Evolutionary conservation across 345 rosid genomes (phyloP), one percentile per base, ranked within the genome.

Genomic region (Arabis alpina): DNA sequence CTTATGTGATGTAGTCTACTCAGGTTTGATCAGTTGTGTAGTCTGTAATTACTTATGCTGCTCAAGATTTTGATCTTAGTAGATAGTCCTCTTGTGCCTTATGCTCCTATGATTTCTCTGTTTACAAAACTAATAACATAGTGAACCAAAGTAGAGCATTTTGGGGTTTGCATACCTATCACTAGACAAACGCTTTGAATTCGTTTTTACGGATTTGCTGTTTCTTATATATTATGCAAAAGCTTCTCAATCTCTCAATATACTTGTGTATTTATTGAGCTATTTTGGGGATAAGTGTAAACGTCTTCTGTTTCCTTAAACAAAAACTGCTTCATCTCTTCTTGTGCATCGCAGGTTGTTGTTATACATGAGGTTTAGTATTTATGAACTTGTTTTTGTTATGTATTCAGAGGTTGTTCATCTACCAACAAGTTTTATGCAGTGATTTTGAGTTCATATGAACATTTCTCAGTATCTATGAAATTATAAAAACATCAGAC

Each of bases 41-140:
- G 39, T 37, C 13, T 55, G 1, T 37, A 32, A 25, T 25, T 28
- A 44, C 50, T 39, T 39, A 8, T 37, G 43, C 58, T 54, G 14
- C 24, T 48, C 43, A 14, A 57, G 10, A 4, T 54, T 47, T 61
- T 71, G 55, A 43, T 53, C 27, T 30, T 62, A 45, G 27, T 42
- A 32, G 48, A 36, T 36, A 36, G 10, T 32, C 36, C 36, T 32
- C 36, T 6, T 32, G 5, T 32, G 1, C 66, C 58, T 58, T 10
- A 4, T 25, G 72, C 62, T 34, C 49, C 34, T 19, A 19, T 19
- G 23, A 19, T 19, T 19, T 19, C 23, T 19, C 23, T 19, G 23
- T 19, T 19, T 19, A 19, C 23, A 19, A 19, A 19, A 19, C 23
- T 19, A 19, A 19, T 19, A 19, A 19, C 23, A 19, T 19, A 19